Evolutionary conservation across 1,139 yeast species (phyloP).

Genomic region (Sugiyamaella xylanicola): DNA sequence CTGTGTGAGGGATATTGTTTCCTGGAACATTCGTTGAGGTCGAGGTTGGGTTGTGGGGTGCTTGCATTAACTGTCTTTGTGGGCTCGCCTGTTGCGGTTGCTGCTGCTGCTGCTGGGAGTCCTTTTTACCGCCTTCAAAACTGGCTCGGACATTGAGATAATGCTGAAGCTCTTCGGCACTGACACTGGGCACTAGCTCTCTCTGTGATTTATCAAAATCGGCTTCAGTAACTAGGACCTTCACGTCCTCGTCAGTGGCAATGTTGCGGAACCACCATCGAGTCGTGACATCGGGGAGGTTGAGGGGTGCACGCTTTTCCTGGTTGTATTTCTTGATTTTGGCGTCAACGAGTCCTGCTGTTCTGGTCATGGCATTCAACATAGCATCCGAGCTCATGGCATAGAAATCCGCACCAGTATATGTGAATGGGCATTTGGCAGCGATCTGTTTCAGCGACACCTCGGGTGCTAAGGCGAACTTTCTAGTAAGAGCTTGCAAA

Average conservation of each 20-base stretch:
- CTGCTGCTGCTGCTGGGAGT: constrained; percentile 6
- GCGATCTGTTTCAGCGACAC: constrained; percentile 69
- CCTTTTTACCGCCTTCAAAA: constrained; percentile 55
- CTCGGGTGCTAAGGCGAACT: constrained; percentile 60
- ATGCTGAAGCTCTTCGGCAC: constrained; percentile 82
- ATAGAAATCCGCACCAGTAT: constrained; percentile 96
- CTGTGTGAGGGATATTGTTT: too few relatives aligned
- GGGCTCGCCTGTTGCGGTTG: neutral
- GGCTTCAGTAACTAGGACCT: constrained; percentile 65
- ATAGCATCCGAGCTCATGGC: constrained; percentile 94
- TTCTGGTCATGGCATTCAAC: constrained; percentile 92
- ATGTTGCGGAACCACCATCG: constrained; percentile 92
- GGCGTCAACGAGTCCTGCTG: constrained; percentile 72
- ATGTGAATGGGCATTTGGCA: constrained; percentile 76
- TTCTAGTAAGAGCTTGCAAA: constrained; percentile 83
- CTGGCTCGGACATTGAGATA: constrained; percentile 74
- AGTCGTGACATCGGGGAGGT: constrained; percentile 52
- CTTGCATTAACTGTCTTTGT: too few relatives aligned
- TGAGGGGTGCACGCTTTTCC: constrained; percentile 38
- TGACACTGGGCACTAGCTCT: constrained; percentile 80
- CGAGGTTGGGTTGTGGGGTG: neutral
- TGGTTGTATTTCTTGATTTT: constrained; percentile 60
- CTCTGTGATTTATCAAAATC: constrained; percentile 77
- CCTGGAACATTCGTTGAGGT: neutral
- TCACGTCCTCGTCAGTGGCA: constrained; percentile 66